Evolutionary conservation across 805 yeast species (phyloP).

Genomic region (Saccharomyces eubayanus): DNA sequence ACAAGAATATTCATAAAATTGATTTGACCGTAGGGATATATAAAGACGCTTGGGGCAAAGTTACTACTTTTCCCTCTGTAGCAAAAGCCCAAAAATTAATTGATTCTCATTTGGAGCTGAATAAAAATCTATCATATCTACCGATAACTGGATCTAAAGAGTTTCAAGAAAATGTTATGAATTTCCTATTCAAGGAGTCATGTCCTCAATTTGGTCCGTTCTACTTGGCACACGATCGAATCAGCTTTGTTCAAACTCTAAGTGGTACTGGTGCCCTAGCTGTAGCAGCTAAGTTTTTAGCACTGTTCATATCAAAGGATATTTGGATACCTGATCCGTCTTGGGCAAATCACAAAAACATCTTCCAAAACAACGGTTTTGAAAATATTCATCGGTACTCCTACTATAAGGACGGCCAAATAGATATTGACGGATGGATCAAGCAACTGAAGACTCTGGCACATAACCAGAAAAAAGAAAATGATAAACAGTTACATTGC

Average conservation of each 20-base stretch:
- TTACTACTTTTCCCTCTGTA: constrained; percentile 27
- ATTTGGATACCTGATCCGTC: constrained; percentile 80
- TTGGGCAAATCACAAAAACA: constrained; percentile 89
- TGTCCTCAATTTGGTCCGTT: constrained; percentile 39
- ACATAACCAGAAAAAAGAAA: constrained; percentile 33
- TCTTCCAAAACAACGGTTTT: constrained; percentile 67
- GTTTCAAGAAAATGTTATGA: constrained; percentile 58
- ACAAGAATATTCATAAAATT: constrained; percentile 48
- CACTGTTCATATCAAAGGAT: constrained; percentile 34
- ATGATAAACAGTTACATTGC: constrained; percentile 39
- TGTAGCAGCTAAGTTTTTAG: constrained; percentile 71
- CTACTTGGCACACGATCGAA: constrained; percentile 50
- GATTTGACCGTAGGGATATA: constrained; percentile 60
- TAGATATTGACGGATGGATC: constrained; percentile 59
- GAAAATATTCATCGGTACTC: constrained; percentile 47
- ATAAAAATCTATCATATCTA: constrained; percentile 44
- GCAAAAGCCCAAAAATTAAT: constrained; percentile 24
- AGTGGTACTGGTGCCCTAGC: constrained; percentile 94
- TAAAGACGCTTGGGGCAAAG: constrained; percentile 69
- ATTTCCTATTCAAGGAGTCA: constrained; percentile 65
- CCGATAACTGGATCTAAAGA: constrained; percentile 73
- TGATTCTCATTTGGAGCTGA: constrained; percentile 45
- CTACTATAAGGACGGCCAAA: constrained; percentile 63
- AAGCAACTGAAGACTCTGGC: constrained; percentile 38
- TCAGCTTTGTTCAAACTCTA: constrained; percentile 80